Evolutionary conservation across 2,329 filamentous ascomycete genomes (phyloP).

Genomic region (Dactylella cylindrospora): DNA sequence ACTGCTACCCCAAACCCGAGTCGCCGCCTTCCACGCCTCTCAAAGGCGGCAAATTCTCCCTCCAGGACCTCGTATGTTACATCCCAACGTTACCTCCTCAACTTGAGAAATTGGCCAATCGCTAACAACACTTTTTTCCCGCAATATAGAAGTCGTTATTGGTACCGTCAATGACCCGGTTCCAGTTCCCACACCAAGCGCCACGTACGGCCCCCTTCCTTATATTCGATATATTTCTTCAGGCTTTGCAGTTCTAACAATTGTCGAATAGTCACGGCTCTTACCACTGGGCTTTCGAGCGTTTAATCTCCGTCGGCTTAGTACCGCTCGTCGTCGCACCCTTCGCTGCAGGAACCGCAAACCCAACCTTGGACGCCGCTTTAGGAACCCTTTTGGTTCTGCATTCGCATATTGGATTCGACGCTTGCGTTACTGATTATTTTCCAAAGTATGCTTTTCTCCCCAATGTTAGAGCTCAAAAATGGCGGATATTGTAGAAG

Average conservation of each 20-base stretch:
- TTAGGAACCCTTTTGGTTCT: slow-evolving; percentile 80
- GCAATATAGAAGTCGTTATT: slow-evolving; percentile 23
- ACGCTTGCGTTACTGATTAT: slow-evolving; percentile 81
- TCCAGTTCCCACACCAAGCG: slow-evolving; percentile 68
- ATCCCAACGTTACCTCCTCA: background rate
- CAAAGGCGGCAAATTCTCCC: slow-evolving; percentile 75
- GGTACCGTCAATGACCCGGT: slow-evolving; percentile 76
- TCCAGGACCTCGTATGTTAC: slow-evolving; percentile 74
- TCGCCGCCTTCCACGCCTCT: slow-evolving; percentile 84
- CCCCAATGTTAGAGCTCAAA: background rate
- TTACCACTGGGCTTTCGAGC: slow-evolving; percentile 98
- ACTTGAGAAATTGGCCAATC: slow-evolving; percentile 65
- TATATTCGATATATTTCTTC: background rate
- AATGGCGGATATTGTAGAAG: background rate
- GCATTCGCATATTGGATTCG: slow-evolving; percentile 94
- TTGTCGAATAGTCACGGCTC: slow-evolving; percentile 67
- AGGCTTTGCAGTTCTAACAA: background rate
- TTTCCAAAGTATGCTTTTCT: slow-evolving; percentile 67
- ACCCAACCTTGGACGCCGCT: slow-evolving; percentile 82
- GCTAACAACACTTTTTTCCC: background rate
- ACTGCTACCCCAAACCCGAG: slow-evolving; percentile 53
- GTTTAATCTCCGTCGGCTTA: slow-evolving; percentile 73
- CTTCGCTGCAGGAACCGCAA: slow-evolving; percentile 87
- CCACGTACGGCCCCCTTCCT: slow-evolving; percentile 54
- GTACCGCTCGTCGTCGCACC: slow-evolving; percentile 85